Evolutionary conservation across 2,329 filamentous ascomycete genomes (phyloP).

Genomic region (Phoma herbarum): DNA sequence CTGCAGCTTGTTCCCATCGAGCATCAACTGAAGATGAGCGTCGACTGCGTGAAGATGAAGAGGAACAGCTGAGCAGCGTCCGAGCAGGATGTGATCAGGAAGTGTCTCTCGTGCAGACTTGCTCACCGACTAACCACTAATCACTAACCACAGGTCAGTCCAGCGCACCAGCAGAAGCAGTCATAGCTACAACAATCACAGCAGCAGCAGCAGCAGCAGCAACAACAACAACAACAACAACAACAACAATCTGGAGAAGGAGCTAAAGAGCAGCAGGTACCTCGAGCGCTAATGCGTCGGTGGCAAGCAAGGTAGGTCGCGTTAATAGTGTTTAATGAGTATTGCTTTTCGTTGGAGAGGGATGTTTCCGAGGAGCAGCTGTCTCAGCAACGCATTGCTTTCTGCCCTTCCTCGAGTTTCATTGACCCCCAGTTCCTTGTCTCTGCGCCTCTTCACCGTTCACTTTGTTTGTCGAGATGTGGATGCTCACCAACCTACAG

Average conservation of each 20-base stretch:
- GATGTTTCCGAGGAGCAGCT: slow-evolving; percentile 23
- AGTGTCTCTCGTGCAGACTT: background rate
- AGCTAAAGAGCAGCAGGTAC: slow-evolving; percentile 5
- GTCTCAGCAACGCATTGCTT: slow-evolving; percentile 27
- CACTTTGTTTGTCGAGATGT: slow-evolving; percentile 8
- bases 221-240: background rate
- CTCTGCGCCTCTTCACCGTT: background rate
- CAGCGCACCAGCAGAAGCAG: slow-evolving; percentile 1
- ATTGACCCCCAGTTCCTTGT: slow-evolving; percentile 2
- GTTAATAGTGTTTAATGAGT: slow-evolving; percentile 3
- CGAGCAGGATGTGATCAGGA: background rate
- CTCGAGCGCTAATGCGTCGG: background rate
- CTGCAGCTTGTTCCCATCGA: background rate
- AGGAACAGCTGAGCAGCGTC: background rate
- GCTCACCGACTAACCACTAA: background rate
- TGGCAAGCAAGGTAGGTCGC: slow-evolving; percentile 20
- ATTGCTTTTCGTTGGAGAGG: slow-evolving; percentile 21
- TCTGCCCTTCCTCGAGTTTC: slow-evolving; percentile 13
- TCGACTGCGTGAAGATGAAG: background rate
- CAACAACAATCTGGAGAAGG: background rate
- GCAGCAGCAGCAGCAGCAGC: background rate
- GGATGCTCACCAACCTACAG: slow-evolving; percentile 16
- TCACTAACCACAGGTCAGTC: background rate
- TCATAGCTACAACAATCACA: no score
- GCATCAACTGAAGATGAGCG: slow-evolving; percentile 9